Conservation (phyloP, 2,329 filamentous ascomycete genomes). For the Calonectria hawksworthii region DNA sequence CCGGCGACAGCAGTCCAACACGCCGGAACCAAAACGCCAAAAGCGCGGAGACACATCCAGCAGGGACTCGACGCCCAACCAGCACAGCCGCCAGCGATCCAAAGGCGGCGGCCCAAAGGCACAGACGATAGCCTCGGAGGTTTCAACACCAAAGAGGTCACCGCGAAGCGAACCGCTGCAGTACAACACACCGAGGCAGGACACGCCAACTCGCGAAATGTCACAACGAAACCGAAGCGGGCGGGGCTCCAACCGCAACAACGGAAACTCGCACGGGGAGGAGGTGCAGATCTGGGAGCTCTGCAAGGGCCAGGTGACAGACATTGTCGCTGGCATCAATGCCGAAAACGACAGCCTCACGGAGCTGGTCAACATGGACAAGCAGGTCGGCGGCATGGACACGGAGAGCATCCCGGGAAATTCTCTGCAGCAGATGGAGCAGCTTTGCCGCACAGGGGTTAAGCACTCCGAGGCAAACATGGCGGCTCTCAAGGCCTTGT, state of each 20-base stretch:
- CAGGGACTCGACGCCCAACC: slow-evolving; percentile 45
- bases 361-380: slow-evolving; percentile 57
- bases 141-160: slow-evolving; percentile 42
- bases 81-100: slow-evolving; percentile 35
- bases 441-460: slow-evolving; percentile 58
- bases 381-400: slow-evolving; percentile 56
- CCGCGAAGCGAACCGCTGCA: slow-evolving; percentile 40
- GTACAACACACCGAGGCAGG: slow-evolving; percentile 39
- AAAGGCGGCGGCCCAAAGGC: slow-evolving; percentile 37
- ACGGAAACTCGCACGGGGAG: slow-evolving; percentile 58
- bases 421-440: slow-evolving; percentile 59
- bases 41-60: slow-evolving; percentile 45
- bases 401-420: slow-evolving; percentile 54
- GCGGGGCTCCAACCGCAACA: slow-evolving; percentile 60
- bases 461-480: slow-evolving; percentile 57
- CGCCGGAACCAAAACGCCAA: slow-evolving; percentile 43
- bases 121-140: slow-evolving; percentile 35
- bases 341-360: slow-evolving; percentile 57
- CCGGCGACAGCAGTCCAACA: slow-evolving; percentile 39
- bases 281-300: slow-evolving; percentile 60
- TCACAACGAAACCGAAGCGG: slow-evolving; percentile 61
- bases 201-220: slow-evolving; percentile 50
- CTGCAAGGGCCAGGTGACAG: slow-evolving; percentile 55
- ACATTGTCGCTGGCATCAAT: slow-evolving; percentile 58
- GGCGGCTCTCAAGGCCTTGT: slow-evolving; percentile 52